Percentiles rank a stretch among this genome's conserved stretches.
Conservation (phyloP, 225 moss, liverwort and hornwort genomes). For the Lunularia cruciata region DNA sequence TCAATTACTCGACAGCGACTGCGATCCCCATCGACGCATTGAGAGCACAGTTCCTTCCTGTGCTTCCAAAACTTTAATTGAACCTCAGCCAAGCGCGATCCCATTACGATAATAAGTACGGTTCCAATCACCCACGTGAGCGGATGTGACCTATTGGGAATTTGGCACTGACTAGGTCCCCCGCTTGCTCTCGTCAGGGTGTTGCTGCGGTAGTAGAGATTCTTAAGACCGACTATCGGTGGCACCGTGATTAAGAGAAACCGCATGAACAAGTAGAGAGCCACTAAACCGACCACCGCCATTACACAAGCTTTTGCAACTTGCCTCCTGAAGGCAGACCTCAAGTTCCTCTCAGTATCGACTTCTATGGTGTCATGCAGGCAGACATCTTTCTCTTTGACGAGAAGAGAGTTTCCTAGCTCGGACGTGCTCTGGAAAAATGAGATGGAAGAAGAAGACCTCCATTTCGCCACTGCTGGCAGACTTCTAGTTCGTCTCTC, state of each 20-base stretch:
- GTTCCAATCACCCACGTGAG: not conserved
- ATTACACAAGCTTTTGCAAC: constrained; percentile 2
- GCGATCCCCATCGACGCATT: constrained; percentile 36
- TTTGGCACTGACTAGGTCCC: constrained; percentile 10
- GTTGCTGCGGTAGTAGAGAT: not conserved
- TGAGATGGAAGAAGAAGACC: constrained; percentile 20
- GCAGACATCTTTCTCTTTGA: not conserved
- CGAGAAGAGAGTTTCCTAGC: constrained; percentile 23
- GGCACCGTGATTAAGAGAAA: constrained; percentile 10
- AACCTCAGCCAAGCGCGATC: constrained; percentile 45
- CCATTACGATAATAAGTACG: constrained; percentile 24
- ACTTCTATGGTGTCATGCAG: not conserved
- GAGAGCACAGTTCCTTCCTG: constrained; percentile 23
- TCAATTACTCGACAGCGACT: constrained; percentile 41
- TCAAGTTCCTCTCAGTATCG: constrained; percentile 10
- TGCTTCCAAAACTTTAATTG: constrained; percentile 32
- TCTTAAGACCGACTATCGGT: not conserved
- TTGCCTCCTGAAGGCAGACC: constrained; percentile 3
- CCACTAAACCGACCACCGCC: not conserved
- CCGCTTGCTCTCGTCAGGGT: not conserved
- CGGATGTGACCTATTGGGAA: not conserved
- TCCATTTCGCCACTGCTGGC: constrained; percentile 46
- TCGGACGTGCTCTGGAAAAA: constrained; percentile 37
- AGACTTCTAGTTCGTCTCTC: constrained; percentile 57
- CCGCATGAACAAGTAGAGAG: constrained; percentile 6